Evolutionary conservation across 2,329 filamentous ascomycete genomes (phyloP), one percentile per base, ranked within the genome.

Genomic region (Cryphonectria carpinicola): DNA sequence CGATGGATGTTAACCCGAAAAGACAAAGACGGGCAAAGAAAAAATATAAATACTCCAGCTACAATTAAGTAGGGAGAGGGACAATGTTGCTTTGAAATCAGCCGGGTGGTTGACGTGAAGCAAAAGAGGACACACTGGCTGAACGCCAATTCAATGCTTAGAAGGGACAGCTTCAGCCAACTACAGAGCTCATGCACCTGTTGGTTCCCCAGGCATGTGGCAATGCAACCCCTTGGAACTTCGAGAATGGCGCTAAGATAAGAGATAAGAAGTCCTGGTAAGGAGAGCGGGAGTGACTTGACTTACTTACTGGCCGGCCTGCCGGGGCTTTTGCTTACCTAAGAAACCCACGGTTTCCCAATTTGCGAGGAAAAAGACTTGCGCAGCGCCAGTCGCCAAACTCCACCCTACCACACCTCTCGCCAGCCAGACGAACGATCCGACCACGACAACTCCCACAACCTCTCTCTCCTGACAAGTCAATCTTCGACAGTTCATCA

Each of bases 31-130:
- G 52, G 46, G 6, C 6, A 10, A 49, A n/a, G 19, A n/a, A 49
- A 72, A 54, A 49, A 63, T 32, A 11, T 58, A 43, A 68, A 13
- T 66, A 39, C 68, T 54, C 28, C 61, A 46, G 62, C 43, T 56
- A 28, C 41, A 35, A 35, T 39, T 32, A 67, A 54, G 41, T 35
- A 60, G n/a, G 22, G 46, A 28, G 68, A 68, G 65, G 60, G 60
- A 70, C 58, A 71, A 69, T 61, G 74, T 73, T 78, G 79, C 76
- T 80, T 81, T 77, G 79, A 80, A 80, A 80, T 81, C 76, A 74
- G 74, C 67, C 67, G 65, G 66, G n/a, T 32, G 49, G 25, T 52
- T 49, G 39, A 49, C 60, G 54, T 67, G 41, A 56, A 66, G 22
- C 56, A 62, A 60, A 61, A 65, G 67, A 72, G 70, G 66, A 73